Evolutionary conservation across 2,329 filamentous ascomycete species (phyloP).

Genomic region (Penicillium sp.): DNA sequence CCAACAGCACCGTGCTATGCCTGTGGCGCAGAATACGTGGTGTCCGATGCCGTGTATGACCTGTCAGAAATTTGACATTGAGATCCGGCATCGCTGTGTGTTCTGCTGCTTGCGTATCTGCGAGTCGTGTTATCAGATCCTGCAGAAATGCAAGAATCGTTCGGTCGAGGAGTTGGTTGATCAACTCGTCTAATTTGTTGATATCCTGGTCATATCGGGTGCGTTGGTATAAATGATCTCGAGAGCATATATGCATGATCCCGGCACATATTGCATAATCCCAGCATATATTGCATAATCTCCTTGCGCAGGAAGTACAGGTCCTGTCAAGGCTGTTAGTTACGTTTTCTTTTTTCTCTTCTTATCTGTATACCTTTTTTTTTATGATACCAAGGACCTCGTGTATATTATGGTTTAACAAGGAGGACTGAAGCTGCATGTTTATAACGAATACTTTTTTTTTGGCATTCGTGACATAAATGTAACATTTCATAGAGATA

Average conservation of each 20-base stretch:
- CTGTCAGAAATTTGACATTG: slow-evolving; percentile 39
- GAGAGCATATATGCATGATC: not conserved
- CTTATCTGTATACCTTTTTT: slow-evolving; percentile 7
- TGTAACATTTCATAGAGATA: not conserved
- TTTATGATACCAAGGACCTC: slow-evolving; percentile 25
- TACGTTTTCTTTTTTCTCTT: not conserved
- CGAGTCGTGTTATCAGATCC: slow-evolving; percentile 31
- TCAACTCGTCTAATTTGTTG: not conserved
- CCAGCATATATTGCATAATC: not conserved
- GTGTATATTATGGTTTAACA: slow-evolving; percentile 19
- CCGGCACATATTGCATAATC: too few relatives aligned
- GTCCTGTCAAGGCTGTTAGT: not conserved
- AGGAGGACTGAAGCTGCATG: slow-evolving; percentile 11
- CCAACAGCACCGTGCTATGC: slow-evolving; percentile 40
- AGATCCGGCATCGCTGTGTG: slow-evolving; percentile 40
- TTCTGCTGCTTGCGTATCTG: slow-evolving; percentile 46
- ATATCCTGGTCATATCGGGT: not conserved
- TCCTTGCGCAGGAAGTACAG: not conserved
- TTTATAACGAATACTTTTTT: slow-evolving; percentile 5
- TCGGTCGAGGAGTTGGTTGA: slow-evolving; percentile 36
- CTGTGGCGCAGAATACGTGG: slow-evolving; percentile 37
- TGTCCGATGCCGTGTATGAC: slow-evolving; percentile 45
- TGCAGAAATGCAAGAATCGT: slow-evolving; percentile 34
- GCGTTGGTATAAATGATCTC: not conserved
- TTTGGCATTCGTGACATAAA: not conserved